Evolutionary conservation across 306 rosid species (phyloP).

Genomic region (Dalbergia cochinchinensis): DNA sequence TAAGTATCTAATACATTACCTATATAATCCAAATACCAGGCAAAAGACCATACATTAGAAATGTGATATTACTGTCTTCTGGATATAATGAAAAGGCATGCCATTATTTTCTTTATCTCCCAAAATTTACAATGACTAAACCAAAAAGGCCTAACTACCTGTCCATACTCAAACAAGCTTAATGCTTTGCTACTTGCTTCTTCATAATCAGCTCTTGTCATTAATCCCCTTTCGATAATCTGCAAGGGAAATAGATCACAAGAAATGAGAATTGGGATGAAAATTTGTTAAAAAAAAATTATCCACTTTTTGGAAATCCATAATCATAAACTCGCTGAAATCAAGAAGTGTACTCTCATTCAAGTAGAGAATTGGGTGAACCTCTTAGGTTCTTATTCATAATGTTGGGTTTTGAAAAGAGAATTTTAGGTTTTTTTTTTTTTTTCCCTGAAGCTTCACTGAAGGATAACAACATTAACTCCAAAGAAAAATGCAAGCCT

Average conservation of each 20-base stretch:
- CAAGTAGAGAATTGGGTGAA: not conserved
- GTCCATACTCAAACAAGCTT: slow-evolving; percentile 84
- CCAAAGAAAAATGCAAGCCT: not conserved
- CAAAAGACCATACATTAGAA: not conserved
- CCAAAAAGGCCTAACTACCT: slow-evolving; percentile 59
- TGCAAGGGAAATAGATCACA: slow-evolving; percentile 53
- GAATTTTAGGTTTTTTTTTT: no score
- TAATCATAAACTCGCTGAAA: not conserved
- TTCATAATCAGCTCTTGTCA: slow-evolving; percentile 81
- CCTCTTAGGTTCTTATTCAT: not conserved
- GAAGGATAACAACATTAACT: not conserved
- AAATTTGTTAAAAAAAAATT: not conserved
- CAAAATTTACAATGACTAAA: slow-evolving; percentile 7
- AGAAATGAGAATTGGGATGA: slow-evolving; percentile 33
- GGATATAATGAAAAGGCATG: slow-evolving; percentile 11
- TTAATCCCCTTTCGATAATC: slow-evolving; percentile 76
- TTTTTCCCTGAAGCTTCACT: slow-evolving; percentile 2
- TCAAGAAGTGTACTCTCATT: slow-evolving; percentile 26
- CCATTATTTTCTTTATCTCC: slow-evolving; percentile 15
- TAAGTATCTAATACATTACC: not conserved
- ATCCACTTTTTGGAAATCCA: slow-evolving; percentile 21
- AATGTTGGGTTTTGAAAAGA: not conserved
- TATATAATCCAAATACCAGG: not conserved
- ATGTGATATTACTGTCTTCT: not conserved
- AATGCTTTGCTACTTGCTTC: slow-evolving; percentile 87